Evolutionary conservation across 1,284 basidiomycete genomes (phyloP), one percentile per base, ranked within the genome.

Genomic region (Rhodotorula sp.): DNA sequence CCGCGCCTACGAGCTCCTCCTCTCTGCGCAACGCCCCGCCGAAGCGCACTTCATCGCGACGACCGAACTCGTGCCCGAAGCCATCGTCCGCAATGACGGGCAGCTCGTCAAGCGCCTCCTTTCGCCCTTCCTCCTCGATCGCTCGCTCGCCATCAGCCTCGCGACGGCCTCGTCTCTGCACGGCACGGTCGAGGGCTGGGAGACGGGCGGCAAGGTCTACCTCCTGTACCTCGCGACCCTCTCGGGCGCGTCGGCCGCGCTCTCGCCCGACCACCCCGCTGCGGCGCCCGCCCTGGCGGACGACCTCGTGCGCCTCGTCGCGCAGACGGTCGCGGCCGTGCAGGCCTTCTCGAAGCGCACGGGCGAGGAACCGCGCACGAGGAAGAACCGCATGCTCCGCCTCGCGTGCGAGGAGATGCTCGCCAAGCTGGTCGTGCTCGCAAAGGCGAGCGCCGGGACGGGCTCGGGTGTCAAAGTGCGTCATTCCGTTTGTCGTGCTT

Each of bases 11-110:
- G 86, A 91, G 69, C 83, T 90, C 55, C 91, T 91, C 79, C 83
- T 93, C 59, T 81, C 86, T 41, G 92, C 93, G 1, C 87, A 87
- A 25, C 81, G 88, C 53, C 89, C 87, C 76, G 86, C 88, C 59
- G 83, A 86, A 10, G 94, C 96, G 1, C 94, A 97, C 80, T 87
- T 88, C 54, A 84, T 97, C 34, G 91, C 91, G 2, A 85, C 93
- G 45, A 82, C 85, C 10, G 88, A 93, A 74, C 86, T 99, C n/a
- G 92, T 92, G 13, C 92, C 93, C 1, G 96, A 98, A 77, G 92
- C 91, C 0, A 85, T 97, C 65, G 85, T 97, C 57, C 86, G 91
- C 14, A 87, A 89, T 61, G 95, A 98, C 81, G 81, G 89, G 13
- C 86, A 85, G 3, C 83, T 96, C 13, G 83, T 98, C n/a, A 84